Evolutionary conservation across 768 basidiomycete species (phyloP).

Genomic region (Boletus tomentosulus): DNA sequence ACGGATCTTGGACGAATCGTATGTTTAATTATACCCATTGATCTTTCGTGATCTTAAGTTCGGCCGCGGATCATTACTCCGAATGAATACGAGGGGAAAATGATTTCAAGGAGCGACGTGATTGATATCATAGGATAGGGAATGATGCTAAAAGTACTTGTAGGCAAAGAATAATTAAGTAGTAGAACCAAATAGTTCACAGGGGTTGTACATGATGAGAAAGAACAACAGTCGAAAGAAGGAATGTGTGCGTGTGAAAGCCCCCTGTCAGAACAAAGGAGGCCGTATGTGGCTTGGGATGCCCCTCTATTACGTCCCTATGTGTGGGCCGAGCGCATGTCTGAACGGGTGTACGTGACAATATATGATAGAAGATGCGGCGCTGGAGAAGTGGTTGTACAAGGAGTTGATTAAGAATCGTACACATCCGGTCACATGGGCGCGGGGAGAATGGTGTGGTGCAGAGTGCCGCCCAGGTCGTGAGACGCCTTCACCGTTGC

Average conservation of each 20-base stretch:
- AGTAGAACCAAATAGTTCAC: slow-evolving; percentile 4
- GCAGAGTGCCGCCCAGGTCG: not conserved
- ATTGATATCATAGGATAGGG: slow-evolving; percentile 6
- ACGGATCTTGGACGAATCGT: not conserved
- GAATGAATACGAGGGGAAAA: not conserved
- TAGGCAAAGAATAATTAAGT: slow-evolving; percentile 24
- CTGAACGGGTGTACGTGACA: not conserved
- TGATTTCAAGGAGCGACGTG: not conserved
- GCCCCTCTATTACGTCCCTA: not conserved
- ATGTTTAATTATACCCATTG: too few species aligned
- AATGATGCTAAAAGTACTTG: slow-evolving; percentile 5
- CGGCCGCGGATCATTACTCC: not conserved
- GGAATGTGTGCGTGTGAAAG: not conserved
- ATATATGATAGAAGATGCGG: slow-evolving; percentile 2
- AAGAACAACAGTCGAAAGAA: slow-evolving; percentile 7
- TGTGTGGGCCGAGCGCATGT: slow-evolving; percentile 1
- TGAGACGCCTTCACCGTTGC: slow-evolving; percentile 11
- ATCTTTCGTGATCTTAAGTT: too few species aligned
- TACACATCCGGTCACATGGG: slow-evolving; percentile 6
- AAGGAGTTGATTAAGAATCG: slow-evolving; percentile 6
- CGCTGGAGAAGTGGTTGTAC: slow-evolving; percentile 7
- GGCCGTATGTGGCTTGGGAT: too few species aligned
- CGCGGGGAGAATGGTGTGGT: not conserved
- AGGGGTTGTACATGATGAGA: slow-evolving; percentile 15
- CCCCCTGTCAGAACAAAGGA: not conserved